These are phyloP conservation scores for Collybia mongolica DNA, from an alignment of 768 basidiomycete genomes.

Conservation along the genomic window DNA sequence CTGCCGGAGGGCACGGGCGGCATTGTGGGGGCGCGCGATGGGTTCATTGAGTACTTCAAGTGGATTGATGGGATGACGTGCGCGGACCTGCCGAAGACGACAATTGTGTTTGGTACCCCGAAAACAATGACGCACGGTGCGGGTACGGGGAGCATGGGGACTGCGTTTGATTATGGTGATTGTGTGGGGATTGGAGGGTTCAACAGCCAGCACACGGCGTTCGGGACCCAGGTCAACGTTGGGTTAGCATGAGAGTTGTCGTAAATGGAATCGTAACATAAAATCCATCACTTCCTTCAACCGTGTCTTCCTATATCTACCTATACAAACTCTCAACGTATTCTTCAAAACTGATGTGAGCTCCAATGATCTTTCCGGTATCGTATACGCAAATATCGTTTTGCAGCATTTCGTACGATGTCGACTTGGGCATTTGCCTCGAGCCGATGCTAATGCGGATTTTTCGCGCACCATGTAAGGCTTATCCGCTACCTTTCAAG, in stretches of 20 bases:
- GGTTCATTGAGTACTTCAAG: constrained; percentile 1
- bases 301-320: too few species aligned
- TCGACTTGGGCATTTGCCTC: too few species aligned
- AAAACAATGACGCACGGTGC: not conserved
- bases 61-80: not conserved
- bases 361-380: too few species aligned
- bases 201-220: not conserved
- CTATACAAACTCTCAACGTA: too few species aligned
- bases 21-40: not conserved
- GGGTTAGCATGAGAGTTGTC: constrained; percentile 2
- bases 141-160: not conserved
- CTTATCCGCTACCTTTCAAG: too few species aligned
- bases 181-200: not conserved
- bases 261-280: not conserved
- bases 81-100: not conserved
- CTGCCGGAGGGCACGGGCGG: not conserved
- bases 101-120: not conserved
- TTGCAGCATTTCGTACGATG: too few species aligned
- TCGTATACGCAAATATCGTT: too few species aligned
- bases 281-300: too few species aligned
- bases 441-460: too few species aligned
- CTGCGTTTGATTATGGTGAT: constrained; percentile 1
- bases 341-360: too few species aligned
- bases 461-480: too few species aligned
- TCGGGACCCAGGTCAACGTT: not conserved